Base-by-base conservation (phyloP, 2,329 filamentous ascomycete genomes). In the Neodidymelliopsis sp. region DNA sequence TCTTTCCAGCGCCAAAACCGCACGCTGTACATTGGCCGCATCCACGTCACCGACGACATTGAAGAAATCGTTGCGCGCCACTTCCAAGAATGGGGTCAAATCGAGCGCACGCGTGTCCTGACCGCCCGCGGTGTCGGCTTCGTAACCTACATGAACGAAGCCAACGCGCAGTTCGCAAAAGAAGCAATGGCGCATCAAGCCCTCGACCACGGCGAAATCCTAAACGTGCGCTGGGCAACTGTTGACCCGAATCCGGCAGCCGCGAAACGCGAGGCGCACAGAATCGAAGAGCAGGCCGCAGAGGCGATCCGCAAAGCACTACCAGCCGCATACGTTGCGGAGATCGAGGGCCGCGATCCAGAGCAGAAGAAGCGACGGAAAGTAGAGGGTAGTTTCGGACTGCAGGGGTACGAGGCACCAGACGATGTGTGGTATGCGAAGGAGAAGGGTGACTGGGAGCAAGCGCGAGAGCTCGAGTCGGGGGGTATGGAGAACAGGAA, bases 191-290 rank as follows among this genome's bases (percentile, higher is more conserved):
- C 91, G 4, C 91, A 97, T 69, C 94, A 99, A 75, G 85, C 86
- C 1, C 79, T 99, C 20, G 94, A 99, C 65, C 88, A 97, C 72
- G 87, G 85, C 55, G 94, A 99, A 75, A 87, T 97, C 16, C 77
- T 99, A 19, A 99, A 99, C 72, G 92, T 99, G 36, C 83, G 95
- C 56, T 99, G 94, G 94, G 94, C 94, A 30, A 99, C 94, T 0
- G 89, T 91, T 6, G 94, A 99, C 69, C 94, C 94, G 1, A 99
- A 99, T 62, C 94, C 94, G 0, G 87, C 94, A 79, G 91, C 93
- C 2, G 91, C 96, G 72, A 95, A 95, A 57, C 83, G 95, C 52
- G 94, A 99, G 74, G 93, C 89, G 2, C 82, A 88, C 28, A 82
- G 88, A 29, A 88, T 99, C 52, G 94, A 99, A 70, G 94, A 99